phyloP scores from a whole-genome alignment of 352 stramenopile genomes.

The Globisporangium paddicum region DNA sequence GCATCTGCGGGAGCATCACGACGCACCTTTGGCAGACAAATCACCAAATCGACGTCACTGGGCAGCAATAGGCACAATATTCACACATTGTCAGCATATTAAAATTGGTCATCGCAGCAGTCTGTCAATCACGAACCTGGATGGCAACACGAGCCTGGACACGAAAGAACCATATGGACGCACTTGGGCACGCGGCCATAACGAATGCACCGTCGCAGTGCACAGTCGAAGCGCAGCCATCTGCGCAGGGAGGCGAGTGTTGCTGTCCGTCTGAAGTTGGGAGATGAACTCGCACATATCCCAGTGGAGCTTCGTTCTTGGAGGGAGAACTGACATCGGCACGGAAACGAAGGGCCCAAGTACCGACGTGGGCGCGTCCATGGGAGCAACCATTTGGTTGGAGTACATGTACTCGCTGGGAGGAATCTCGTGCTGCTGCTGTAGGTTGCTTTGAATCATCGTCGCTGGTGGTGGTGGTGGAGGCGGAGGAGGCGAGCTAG shows the following conservation, averaged over 20 bases:
- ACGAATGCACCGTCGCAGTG: constrained; percentile 75
- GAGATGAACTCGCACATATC: constrained; percentile 85
- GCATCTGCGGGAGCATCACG: constrained; percentile 92
- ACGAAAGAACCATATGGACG: constrained; percentile 97
- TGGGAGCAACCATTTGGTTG: constrained; percentile 24
- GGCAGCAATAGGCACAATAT: not conserved
- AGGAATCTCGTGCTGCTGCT: constrained; percentile 14
- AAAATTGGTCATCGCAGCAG: not conserved
- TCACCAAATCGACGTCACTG: constrained; percentile 96
- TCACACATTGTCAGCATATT: not conserved
- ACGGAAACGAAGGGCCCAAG: constrained; percentile 82
- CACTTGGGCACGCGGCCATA: constrained; percentile 95
- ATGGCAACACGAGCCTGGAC: constrained; percentile 93
- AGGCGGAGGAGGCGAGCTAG: constrained; percentile 16
- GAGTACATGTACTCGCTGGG: constrained; percentile 37
- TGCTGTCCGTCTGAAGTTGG: constrained; percentile 71
- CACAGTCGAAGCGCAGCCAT: constrained; percentile 74
- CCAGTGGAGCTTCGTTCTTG: constrained; percentile 82
- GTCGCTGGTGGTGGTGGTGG: constrained; percentile 30
- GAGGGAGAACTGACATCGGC: constrained; percentile 77
- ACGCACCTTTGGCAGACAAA: constrained; percentile 97
- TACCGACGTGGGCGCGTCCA: constrained; percentile 35
- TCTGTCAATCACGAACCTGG: constrained; percentile 35
- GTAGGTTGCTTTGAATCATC: not conserved
- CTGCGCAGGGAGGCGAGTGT: constrained; percentile 60